Conservation (phyloP, 805 yeast species). For the Huiozyma naganishii region DNA sequence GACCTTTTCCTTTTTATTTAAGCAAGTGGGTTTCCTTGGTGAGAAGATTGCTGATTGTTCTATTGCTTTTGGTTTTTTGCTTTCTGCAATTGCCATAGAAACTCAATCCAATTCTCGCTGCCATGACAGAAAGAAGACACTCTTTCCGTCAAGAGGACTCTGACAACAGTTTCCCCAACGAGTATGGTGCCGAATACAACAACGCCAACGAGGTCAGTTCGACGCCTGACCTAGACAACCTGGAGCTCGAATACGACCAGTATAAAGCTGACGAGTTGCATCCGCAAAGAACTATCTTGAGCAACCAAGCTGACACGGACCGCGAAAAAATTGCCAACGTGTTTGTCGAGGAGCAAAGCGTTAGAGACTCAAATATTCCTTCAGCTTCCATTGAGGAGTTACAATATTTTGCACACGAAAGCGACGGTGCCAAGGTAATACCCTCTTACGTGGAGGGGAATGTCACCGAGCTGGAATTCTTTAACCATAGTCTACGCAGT, state of each 20-base stretch:
- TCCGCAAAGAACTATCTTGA: neutral
- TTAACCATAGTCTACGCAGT: constrained; percentile 11
- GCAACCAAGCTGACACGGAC: neutral
- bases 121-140: constrained; percentile 2
- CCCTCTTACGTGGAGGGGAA: constrained; percentile 15
- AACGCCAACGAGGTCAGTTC: neutral
- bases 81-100: too few species aligned
- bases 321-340: neutral
- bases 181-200: neutral
- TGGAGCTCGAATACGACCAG: constrained; percentile 22
- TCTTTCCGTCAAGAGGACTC: constrained; percentile 1
- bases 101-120: neutral
- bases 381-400: neutral
- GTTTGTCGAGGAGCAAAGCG: neutral
- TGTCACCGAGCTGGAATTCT: constrained; percentile 15
- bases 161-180: neutral
- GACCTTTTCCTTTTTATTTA: too few species aligned
- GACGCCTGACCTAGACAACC: constrained; percentile 14
- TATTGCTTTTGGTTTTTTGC: too few species aligned
- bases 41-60: too few species aligned
- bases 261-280: constrained; percentile 12
- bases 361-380: neutral
- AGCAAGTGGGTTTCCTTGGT: too few species aligned
- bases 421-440: neutral
- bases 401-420: neutral